Evolutionary conservation across 2,329 filamentous ascomycete genomes (phyloP), one percentile per base, ranked within the genome.

Genomic region (Microsporum ferrugineum): DNA sequence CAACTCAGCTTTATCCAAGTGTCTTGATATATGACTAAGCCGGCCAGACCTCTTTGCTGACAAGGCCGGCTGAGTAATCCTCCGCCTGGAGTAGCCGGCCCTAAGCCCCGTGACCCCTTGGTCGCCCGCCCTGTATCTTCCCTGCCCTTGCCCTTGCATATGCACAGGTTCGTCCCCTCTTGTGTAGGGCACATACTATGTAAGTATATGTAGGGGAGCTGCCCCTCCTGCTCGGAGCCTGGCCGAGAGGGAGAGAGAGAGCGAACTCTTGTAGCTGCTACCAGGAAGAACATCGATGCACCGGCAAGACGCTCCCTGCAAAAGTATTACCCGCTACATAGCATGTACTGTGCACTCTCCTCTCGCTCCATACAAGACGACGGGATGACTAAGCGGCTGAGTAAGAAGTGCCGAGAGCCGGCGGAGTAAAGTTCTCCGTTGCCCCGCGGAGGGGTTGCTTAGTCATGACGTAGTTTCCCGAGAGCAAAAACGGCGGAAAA

Each of bases 71-170:
- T 53, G 31, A 53, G 49, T 53, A 53, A 53, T 31, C 49, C 10
- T 31, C 49, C 14, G 49, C 49, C 49, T 53, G 29, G 49, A 53
- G 49, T 53, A 53, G 49, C 49, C 49, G 49, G 49, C 49, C 27
- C 49, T n/a, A 17, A 2, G 49, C 49, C 49, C 31, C 33, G 17
- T 31, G 23, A 33, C 27, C 5, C 29, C 49, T 12, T 31, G 12
- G 12, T 5, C 49, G 5, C 2, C 17, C 17, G 49, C 49, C 27
- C 27, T 53, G 34, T 14, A 4, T 12, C n/a, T 17, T 43, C 39
- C n/a, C 4, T 23, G 49, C 49, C 49, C 49, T 53, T 53, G 49
- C 49, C 10, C 49, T 33, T 53, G 49, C 49, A 53, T 31, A 43
- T 43, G 7, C 5, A 23, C 17, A 23, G 17, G 17, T 23, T 23